Percentiles rank a stretch among this genome's conserved stretches.
These are phyloP conservation scores for Fusarium xyrophilum DNA, from an alignment of 2,329 filamentous ascomycete species.

Conservation along the genomic window DNA sequence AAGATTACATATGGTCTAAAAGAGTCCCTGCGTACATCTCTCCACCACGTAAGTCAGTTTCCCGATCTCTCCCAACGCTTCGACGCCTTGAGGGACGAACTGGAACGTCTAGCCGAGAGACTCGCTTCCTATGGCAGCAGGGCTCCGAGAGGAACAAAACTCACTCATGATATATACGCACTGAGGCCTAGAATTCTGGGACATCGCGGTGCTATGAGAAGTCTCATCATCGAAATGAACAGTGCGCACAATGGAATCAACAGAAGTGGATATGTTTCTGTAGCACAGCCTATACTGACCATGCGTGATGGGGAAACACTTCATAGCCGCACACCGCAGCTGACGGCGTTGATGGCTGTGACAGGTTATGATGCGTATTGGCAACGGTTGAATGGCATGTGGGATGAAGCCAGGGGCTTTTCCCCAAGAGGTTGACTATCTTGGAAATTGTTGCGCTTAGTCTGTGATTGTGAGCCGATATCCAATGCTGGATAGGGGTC, in stretches of 20 bases:
- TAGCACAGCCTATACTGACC: background rate
- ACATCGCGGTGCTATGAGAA: background rate
- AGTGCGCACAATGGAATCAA: background rate
- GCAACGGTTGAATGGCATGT: background rate
- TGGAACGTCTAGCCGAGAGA: background rate
- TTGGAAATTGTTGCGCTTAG: background rate
- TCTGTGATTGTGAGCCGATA: accelerated
- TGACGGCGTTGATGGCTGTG: background rate
- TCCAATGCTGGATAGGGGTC: accelerated
- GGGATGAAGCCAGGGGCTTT: background rate
- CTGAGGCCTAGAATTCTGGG: background rate
- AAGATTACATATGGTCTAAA: background rate
- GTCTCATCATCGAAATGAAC: background rate
- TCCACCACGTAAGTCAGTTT: background rate
- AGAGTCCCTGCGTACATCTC: background rate
- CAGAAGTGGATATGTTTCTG: background rate
- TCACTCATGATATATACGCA: background rate
- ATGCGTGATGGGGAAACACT: background rate
- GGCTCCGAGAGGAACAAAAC: background rate
- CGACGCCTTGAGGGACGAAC: background rate
- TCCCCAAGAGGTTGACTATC: background rate
- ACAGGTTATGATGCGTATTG: background rate
- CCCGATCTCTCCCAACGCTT: background rate
- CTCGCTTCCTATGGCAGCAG: background rate
- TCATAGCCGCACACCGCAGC: background rate